Base-by-base conservation (phyloP, 352 stramenopile genomes). In the Pythium folliculosum region DNA sequence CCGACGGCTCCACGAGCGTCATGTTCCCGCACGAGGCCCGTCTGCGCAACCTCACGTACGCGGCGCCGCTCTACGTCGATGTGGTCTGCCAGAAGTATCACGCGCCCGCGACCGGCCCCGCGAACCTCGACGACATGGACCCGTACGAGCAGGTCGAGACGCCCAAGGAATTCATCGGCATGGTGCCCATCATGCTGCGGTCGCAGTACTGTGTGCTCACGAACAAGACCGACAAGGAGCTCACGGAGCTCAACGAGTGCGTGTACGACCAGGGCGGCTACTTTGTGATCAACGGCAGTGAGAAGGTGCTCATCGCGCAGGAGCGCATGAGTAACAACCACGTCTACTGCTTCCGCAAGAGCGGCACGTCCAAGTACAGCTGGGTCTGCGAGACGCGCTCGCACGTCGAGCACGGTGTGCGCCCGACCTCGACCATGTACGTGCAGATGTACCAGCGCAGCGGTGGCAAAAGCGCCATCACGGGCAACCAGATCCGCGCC, bases 241-340 rank as follows among this genome's bases (percentile, higher is more conserved):
- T 98, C 6, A 97, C 92, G 23, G 90, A 98, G 54, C 76, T 98
- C 37, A 96, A 96, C 69, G 98, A 99, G 83, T 99, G 98, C 75
- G 98, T 99, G 58, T 99, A 99, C 78, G 98, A 99, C 82, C 97
- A 99, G 80, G 98, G 98, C 38, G 98, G 98, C 22, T 99, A 99
- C 81, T 99, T 99, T 81, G 96, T 99, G 50, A 98, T 99, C 71
- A 98, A 99, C 76, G 96, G 96, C 52, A 97, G 88, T 47, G 96
- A 99, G 69, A 98, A 98, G 77, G 98, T 99, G 60, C 93, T 99
- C 49, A 99, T 99, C 72, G 97, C 98, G 0, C 98, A 99, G 74
- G 98, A 99, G 73, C 91, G 98, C 40, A 98, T 99, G 88, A 98
- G 90, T 57, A 99, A 99, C 80, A 99, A 99, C 90, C 97, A 99